These are phyloP conservation scores for Thielaviopsis punctulata DNA, from an alignment of 2,329 filamentous ascomycete genomes.

Conservation along the genomic window DNA sequence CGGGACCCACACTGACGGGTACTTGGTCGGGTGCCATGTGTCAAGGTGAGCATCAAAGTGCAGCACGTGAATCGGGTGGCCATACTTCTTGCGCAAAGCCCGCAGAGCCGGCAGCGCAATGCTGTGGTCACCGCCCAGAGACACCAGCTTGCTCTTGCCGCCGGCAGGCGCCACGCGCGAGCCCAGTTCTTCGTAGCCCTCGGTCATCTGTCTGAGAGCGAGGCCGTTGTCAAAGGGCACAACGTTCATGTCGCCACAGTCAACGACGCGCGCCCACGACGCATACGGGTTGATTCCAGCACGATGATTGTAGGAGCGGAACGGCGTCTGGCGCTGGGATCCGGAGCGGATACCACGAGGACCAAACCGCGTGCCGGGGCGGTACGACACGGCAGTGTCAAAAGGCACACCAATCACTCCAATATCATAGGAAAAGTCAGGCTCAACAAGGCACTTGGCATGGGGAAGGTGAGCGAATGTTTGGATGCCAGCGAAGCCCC, in stretches of 20 bases:
- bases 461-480: slow-evolving; percentile 57
- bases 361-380: slow-evolving; percentile 64
- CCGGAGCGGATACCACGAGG: slow-evolving; percentile 76
- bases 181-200: slow-evolving; percentile 55
- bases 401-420: slow-evolving; percentile 57
- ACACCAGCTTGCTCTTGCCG: slow-evolving; percentile 40
- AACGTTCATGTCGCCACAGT: slow-evolving; percentile 83
- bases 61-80: slow-evolving; percentile 47
- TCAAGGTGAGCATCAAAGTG: slow-evolving; percentile 68
- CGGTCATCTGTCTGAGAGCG: slow-evolving; percentile 68
- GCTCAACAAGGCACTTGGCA: slow-evolving; percentile 51
- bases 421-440: slow-evolving; percentile 48
- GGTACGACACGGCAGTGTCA: slow-evolving; percentile 55
- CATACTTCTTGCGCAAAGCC: slow-evolving; percentile 44
- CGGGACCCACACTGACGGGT: slow-evolving; percentile 56
- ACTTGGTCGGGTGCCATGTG: slow-evolving; percentile 70
- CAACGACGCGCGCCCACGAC: slow-evolving; percentile 61
- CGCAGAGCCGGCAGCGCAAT: slow-evolving; percentile 52
- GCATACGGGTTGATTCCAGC: slow-evolving; percentile 71
- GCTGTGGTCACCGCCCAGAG: slow-evolving; percentile 58
- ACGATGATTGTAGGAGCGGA: slow-evolving; percentile 63
- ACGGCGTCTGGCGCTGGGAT: slow-evolving; percentile 62
- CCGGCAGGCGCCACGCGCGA: slow-evolving; percentile 19
- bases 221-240: slow-evolving; percentile 74
- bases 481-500: slow-evolving; percentile 52